A percentile compares a stretch with the other conserved stretches of the same genome.
Conservation (phyloP, 169 alveolate genomes). For the Cryptosporidium baileyi region DNA sequence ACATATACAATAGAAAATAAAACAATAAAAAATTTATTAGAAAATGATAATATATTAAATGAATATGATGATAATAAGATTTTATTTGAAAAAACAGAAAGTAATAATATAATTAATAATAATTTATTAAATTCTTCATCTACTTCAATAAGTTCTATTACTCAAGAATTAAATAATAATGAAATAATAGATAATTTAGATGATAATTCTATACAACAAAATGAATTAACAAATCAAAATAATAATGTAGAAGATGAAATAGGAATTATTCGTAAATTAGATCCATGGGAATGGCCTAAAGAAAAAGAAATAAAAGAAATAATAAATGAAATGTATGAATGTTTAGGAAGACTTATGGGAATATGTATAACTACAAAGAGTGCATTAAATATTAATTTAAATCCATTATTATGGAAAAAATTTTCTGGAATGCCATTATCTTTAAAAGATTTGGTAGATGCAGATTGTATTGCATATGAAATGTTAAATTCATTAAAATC, state of each 20-base stretch:
- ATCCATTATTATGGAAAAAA: slow-evolving; percentile 89
- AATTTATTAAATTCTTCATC: not conserved
- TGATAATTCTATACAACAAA: not conserved
- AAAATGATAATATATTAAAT: not conserved
- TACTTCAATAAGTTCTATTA: not conserved
- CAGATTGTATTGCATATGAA: slow-evolving; percentile 83
- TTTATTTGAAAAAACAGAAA: not conserved
- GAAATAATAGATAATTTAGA: slow-evolving; percentile 9
- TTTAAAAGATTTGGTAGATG: slow-evolving; percentile 79
- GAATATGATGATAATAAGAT: not conserved
- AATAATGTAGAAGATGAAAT: not conserved
- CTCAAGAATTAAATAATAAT: not conserved
- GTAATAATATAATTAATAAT: slow-evolving; percentile 29
- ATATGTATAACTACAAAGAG: slow-evolving; percentile 86
- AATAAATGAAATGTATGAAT: slow-evolving; percentile 81
- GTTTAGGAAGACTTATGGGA: slow-evolving; percentile 89
- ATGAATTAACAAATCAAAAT: not conserved
- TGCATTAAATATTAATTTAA: slow-evolving; percentile 83
- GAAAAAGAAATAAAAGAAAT: slow-evolving; percentile 42
- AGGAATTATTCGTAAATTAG: slow-evolving; percentile 42
- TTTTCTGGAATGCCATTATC: slow-evolving; percentile 75
- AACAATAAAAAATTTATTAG: no score
- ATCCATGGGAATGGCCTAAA: slow-evolving; percentile 70
- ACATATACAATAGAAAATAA: slow-evolving; percentile 25
- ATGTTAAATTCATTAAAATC: slow-evolving; percentile 81